Evolutionary conservation across 306 rosid species (phyloP).

Genomic region (Prunus kanzakura): DNA sequence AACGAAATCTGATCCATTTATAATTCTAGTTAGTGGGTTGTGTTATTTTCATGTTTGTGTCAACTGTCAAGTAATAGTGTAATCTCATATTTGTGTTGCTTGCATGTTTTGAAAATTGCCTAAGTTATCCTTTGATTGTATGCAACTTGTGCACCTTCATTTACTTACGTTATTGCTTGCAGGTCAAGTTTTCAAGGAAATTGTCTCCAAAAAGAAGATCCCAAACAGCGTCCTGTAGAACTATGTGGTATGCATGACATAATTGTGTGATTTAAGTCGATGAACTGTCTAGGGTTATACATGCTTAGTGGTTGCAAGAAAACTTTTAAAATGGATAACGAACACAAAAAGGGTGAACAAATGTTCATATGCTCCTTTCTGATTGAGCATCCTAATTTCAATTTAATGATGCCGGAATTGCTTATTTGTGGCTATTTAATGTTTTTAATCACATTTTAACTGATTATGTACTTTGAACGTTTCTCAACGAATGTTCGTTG

Average conservation of each 20-base stretch:
- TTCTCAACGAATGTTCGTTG: neutral
- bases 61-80: neutral
- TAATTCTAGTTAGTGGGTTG: neutral
- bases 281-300: neutral
- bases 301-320: neutral
- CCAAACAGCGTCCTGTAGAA: constrained; percentile 59
- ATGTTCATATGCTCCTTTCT: neutral
- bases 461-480: neutral
- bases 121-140: constrained; percentile 20
- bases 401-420: neutral
- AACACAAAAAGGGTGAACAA: neutral
- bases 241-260: constrained; percentile 61
- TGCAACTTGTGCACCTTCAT: constrained; percentile 21
- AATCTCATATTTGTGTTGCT: neutral
- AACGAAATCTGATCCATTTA: neutral
- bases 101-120: neutral
- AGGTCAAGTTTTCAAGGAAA: constrained; percentile 90
- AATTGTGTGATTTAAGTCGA: neutral
- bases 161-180: constrained; percentile 27
- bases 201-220: constrained; percentile 62
- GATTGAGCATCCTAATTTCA: neutral
- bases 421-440: neutral
- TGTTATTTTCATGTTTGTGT: neutral
- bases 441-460: neutral
- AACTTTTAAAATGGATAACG: neutral